Evolutionary conservation across 2,329 filamentous ascomycete genomes (phyloP).

Genomic region (Arthrobotrys sinensis): DNA sequence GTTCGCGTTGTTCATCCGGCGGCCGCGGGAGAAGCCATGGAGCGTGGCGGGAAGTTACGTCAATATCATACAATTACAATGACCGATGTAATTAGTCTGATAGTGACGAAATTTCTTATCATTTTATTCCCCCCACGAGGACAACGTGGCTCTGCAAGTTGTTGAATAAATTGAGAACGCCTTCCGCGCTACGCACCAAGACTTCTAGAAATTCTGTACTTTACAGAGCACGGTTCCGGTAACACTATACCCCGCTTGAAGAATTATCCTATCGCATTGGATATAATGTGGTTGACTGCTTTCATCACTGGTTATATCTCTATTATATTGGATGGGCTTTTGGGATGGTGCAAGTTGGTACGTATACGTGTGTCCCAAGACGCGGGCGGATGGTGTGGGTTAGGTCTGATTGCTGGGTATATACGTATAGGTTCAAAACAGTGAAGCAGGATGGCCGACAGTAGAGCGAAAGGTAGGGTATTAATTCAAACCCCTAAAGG

Average conservation of each 20-base stretch:
- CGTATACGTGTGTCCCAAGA: not conserved
- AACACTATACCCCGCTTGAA: too few relatives aligned
- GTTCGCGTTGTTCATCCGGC: not conserved
- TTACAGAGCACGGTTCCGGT: too few relatives aligned
- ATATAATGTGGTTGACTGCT: not conserved
- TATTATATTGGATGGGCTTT: conserved; percentile 1
- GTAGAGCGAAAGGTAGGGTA: conserved; percentile 64
- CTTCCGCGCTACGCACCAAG: too few relatives aligned
- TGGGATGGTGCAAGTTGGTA: conserved; percentile 31
- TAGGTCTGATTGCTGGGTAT: not conserved
- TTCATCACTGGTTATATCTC: not conserved
- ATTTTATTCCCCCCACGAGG: too few relatives aligned
- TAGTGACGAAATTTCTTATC: too few relatives aligned
- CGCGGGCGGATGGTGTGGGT: too few relatives aligned
- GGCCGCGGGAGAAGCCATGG: not conserved
- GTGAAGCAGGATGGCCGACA: conserved; percentile 66
- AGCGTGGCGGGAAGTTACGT: conserved; percentile 2
- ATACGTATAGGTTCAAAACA: conserved; percentile 63
- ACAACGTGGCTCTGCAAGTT: too few relatives aligned
- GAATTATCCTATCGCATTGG: not conserved
- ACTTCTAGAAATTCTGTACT: too few relatives aligned
- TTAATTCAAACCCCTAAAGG: not conserved
- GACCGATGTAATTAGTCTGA: too few relatives aligned
- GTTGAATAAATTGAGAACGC: too few relatives aligned
- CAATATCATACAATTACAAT: not conserved